These are phyloP conservation scores for Stenocarpella maydis DNA, from an alignment of 2,329 filamentous ascomycete genomes.

Conservation along the genomic window DNA sequence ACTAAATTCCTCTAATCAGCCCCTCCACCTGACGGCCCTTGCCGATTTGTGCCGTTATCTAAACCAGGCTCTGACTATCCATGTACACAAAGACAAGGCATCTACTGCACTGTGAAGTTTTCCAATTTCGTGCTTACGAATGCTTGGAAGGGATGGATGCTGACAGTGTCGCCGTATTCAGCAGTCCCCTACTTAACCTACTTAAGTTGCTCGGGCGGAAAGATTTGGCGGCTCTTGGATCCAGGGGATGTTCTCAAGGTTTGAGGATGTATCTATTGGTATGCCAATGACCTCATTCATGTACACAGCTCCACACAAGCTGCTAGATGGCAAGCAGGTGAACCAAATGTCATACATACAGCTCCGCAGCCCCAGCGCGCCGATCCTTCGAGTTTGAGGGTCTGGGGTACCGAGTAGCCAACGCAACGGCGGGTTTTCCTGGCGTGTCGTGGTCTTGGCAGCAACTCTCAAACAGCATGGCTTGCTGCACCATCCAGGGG, in stretches of 20 bases:
- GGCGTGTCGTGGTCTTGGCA: not conserved
- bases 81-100: too few relatives aligned
- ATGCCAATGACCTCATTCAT: not conserved
- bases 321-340: not conserved
- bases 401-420: not conserved
- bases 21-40: too few relatives aligned
- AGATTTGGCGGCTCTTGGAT: too few relatives aligned
- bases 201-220: not conserved
- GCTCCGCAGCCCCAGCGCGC: too few relatives aligned
- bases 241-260: not conserved
- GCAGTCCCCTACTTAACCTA: too few relatives aligned
- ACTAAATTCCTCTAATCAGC: too few relatives aligned
- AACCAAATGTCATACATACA: not conserved
- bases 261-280: too few relatives aligned
- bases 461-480: not conserved
- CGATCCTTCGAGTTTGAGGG: not conserved
- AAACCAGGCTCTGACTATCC: too few relatives aligned
- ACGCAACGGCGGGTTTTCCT: not conserved
- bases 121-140: too few relatives aligned
- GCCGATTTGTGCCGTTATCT: too few relatives aligned
- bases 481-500: not conserved
- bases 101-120: too few relatives aligned
- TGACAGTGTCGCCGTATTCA: rapidly evolving
- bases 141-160: not conserved
- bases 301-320: not conserved